Evolutionary conservation across 305 asterid genomes (phyloP), one percentile per base, ranked within the genome.

Genomic region (Caryopteris hybrid): DNA sequence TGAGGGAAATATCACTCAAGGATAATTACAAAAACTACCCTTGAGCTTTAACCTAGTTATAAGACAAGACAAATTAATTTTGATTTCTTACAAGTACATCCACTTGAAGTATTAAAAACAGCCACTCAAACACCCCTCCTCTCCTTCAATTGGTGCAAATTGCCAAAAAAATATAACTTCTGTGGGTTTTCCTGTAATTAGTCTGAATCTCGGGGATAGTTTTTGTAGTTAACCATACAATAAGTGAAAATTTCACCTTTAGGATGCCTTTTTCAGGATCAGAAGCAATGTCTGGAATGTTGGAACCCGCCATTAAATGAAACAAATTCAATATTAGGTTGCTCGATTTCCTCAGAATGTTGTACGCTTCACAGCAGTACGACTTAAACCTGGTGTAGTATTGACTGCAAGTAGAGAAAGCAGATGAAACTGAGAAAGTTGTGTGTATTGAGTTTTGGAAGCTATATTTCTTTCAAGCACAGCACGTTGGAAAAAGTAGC

Each of bases 241-340:
- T 16, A 14, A 5, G 31, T 2, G 34, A 62, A 45, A 74, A 54
- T 25, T 57, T 69, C 54, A 90, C 99, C 98, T 94, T 94, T 20
- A 89, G 98, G 69, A 94, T 94, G 86, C 99, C 99, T 64, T 94
- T 94, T 68, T 91, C 99, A 36, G 99, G 99, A 85, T 94, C 99
- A 68, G 97, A 94, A 70, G 98, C 99, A 42, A 94, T 91, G 80
- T 91, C 97, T 2, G 96, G 96, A 64, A 94, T 89, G 80, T 91
- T 91, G 36, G 99, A 94, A 53, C 98, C 99, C 64, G 99, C 98
- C 98, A 94, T 89, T 72, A 94, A 78, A 84, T 89, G 93, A 57
- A 94, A 94, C 74, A 94, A 80, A 76, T 94, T 94, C 18, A 94
- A 47, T 69, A 89, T 92, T 48, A 91, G 88, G 84, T 94, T 89